Base-by-base conservation (phyloP, 345 rosid genomes). In the Camelina laxa region DNA sequence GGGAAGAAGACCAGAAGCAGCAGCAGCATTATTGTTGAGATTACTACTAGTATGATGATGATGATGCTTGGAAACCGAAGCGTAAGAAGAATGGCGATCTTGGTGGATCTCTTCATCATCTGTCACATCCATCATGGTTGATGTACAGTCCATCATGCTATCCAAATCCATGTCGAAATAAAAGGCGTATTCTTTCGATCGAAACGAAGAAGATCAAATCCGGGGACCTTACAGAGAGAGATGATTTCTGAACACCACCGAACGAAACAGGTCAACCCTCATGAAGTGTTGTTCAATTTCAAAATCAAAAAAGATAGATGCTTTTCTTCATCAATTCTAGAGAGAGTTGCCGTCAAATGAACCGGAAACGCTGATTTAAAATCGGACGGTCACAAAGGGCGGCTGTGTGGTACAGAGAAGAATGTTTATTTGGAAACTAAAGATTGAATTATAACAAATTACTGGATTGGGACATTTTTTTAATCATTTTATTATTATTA, bases 91-190 rank as follows among this genome's bases (percentile, higher is more conserved):
- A 71, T 79, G 87, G 33, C 78, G 83, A 77, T 81, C 88, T 59
- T 75, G 89, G 16, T 82, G 91, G 86, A 93, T 88, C 93, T 89
- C 98, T 66, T 91, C 96, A 60, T 89, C 94, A 74, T 88, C 91
- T 55, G 85, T 80, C 17, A 84, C 88, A 79, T 93, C 92, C 33
- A 87, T 75, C 33, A 87, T 75, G 59, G 92, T 82, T 54, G 96
- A 79, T 61, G 88, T 83, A 75, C 97, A 93, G 74, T 89, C 97
- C 57, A 88, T 87, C 57, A 88, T 87, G 69, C 84, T 87, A 67
- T 88, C 91, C 72, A 86, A 63, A 16, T 93, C 98, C 97, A 91
- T 93, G 4, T 27, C 30, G 30, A 27, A 27, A 27, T 27, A 24
- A 24, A 22, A 24, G 27, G 27, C 27, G 27, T 3, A 27, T 27